Conservation (phyloP, 2,329 filamentous ascomycete species). For the Exserohilum turcica region DNA sequence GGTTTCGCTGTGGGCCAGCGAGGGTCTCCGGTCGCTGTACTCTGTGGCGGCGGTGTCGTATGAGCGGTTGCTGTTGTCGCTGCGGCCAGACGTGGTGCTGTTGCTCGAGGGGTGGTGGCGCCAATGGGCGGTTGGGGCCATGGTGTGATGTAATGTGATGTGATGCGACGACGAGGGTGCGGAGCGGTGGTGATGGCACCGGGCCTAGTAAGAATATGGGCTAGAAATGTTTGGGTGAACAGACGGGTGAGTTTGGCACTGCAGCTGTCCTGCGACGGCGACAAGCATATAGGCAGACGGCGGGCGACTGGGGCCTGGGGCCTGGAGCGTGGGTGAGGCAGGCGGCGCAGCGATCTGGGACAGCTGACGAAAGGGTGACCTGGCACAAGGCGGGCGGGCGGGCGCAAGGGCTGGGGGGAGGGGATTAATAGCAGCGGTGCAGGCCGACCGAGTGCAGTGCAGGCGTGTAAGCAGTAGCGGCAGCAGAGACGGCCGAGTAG, state of each 20-base stretch:
- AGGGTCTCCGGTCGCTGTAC: conserved; percentile 39
- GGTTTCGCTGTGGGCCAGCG: conserved; percentile 38
- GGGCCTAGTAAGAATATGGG: conserved; percentile 11
- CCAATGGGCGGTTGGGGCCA: conserved; percentile 43
- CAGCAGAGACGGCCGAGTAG: too few species aligned
- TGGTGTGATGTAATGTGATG: conserved; percentile 21
- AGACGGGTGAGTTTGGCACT: conserved; percentile 16
- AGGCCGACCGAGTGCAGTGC: conserved; percentile 21
- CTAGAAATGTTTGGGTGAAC: conserved; percentile 7
- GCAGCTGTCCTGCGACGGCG: conserved; percentile 21
- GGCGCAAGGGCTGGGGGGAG: conserved; percentile 21
- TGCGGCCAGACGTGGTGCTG: conserved; percentile 32
- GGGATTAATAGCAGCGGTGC: conserved; percentile 30
- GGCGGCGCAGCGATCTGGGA: conserved; percentile 30
- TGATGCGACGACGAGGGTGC: neutral
- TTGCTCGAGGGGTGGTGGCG: conserved; percentile 41
- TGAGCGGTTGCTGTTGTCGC: conserved; percentile 38
- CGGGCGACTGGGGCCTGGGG: conserved; percentile 13
- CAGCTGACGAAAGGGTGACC: conserved; percentile 35
- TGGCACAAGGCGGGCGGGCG: conserved; percentile 30
- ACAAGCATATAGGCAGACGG: conserved; percentile 25
- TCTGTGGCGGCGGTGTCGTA: conserved; percentile 44
- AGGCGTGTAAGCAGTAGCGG: conserved; percentile 13
- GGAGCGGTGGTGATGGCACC: conserved; percentile 7
- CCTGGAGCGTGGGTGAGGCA: conserved; percentile 19